Percentiles rank a stretch among this genome's conserved stretches.
Evolutionary conservation across 257 asterid species (phyloP).

Genomic region (Solanum medicagineum): DNA sequence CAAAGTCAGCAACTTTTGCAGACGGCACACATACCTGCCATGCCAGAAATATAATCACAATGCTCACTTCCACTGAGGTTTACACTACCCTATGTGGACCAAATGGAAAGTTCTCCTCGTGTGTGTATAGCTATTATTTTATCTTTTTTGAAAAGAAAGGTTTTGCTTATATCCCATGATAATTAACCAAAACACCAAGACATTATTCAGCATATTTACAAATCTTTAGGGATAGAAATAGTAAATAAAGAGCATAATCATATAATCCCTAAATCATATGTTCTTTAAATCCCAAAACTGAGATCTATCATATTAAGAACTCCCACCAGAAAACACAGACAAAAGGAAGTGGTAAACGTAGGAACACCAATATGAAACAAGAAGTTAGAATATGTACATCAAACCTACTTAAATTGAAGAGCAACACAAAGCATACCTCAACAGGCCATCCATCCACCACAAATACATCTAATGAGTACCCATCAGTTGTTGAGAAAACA

Average conservation of each 20-base stretch:
- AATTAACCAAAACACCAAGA: background rate
- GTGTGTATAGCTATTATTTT: background rate
- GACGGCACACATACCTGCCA: constrained; percentile 14
- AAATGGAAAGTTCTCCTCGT: background rate
- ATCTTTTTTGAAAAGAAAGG: background rate
- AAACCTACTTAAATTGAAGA: constrained; percentile 3
- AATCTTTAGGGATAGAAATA: background rate
- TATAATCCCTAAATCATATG: background rate
- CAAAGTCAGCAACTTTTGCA: constrained; percentile 41
- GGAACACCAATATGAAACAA: background rate
- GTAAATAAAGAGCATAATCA: background rate
- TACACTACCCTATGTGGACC: constrained; percentile 2
- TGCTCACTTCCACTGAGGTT: constrained; percentile 10
- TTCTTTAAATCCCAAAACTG: background rate
- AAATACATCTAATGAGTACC: constrained; percentile 83
- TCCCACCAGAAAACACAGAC: background rate
- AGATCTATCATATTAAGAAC: background rate
- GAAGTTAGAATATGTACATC: background rate
- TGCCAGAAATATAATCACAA: constrained; percentile 16
- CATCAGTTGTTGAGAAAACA: constrained; percentile 86
- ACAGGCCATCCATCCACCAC: constrained; percentile 93
- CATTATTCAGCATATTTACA: background rate
- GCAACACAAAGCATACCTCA: constrained; percentile 66
- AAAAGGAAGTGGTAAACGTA: background rate
- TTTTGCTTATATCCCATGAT: background rate